A percentile compares a stretch with the other conserved stretches of the same genome.
Evolutionary conservation across 2,329 filamentous ascomycete genomes (phyloP).

Genomic region (Talaromyces funiculosus): DNA sequence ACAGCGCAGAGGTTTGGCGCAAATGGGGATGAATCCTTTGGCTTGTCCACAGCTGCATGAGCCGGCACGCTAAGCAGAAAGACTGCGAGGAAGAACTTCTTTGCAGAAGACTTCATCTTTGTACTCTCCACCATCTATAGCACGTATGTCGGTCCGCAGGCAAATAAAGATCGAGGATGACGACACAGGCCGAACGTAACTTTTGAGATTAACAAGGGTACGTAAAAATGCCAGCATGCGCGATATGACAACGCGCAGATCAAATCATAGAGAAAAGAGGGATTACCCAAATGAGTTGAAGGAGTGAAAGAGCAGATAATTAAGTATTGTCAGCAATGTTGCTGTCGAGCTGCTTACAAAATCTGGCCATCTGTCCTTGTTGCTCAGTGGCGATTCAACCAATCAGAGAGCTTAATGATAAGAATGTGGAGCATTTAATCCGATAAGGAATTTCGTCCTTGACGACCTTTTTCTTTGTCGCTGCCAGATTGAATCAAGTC

Average conservation of each 20-base stretch:
- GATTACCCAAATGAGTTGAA: not conserved
- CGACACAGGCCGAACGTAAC: not conserved
- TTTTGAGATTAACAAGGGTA: not conserved
- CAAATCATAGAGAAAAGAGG: no score
- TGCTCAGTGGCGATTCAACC: constrained; percentile 4
- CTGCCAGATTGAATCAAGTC: not conserved
- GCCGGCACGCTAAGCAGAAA: constrained; percentile 52
- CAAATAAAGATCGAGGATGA: not conserved
- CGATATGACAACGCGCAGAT: not conserved
- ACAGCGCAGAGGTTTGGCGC: constrained; percentile 51
- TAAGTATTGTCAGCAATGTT: not conserved
- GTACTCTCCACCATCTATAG: not conserved
- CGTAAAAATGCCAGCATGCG: not conserved
- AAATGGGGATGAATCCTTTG: constrained; percentile 28
- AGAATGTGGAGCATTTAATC: not conserved
- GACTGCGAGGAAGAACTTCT: constrained; percentile 57
- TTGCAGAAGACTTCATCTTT: constrained; percentile 49
- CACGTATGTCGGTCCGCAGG: not conserved
- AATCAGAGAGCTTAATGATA: not conserved
- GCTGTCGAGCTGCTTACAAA: constrained; percentile 2
- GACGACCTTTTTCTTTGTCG: not conserved
- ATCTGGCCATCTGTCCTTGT: constrained; percentile 10
- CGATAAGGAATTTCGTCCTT: not conserved
- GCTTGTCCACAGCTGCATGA: constrained; percentile 41
- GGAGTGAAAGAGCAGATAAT: not conserved